Percentiles rank a stretch among this genome's conserved stretches.
These are phyloP conservation scores for Helichrysum umbraculigerum DNA, from an alignment of 129 eudicot genomes.

Conservation along the genomic window DNA sequence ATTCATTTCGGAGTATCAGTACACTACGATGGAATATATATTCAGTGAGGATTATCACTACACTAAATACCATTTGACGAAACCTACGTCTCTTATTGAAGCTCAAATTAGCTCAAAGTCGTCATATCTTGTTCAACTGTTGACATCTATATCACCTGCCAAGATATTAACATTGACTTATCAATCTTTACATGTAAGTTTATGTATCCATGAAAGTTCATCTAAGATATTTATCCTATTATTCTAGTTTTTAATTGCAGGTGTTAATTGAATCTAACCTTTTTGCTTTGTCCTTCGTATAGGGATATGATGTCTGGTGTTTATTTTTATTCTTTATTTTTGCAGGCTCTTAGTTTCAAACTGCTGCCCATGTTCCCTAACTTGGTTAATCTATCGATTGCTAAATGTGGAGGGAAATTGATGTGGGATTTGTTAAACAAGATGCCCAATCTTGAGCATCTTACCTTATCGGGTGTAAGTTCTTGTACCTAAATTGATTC, in stretches of 20 bases:
- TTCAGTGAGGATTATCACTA: not conserved
- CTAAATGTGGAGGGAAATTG: slow-evolving; percentile 13
- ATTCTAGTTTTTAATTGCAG: not conserved
- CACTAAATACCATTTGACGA: not conserved
- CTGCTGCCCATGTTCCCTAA: slow-evolving; percentile 23
- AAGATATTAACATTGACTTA: slow-evolving; percentile 8
- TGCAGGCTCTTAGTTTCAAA: slow-evolving; percentile 19
- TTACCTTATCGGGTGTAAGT: slow-evolving; percentile 30
- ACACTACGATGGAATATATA: no score
- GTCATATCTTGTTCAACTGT: not conserved
- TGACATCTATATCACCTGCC: slow-evolving; percentile 13
- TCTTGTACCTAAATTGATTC: not conserved
- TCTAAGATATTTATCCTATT: slow-evolving; percentile 3
- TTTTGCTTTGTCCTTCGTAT: not conserved
- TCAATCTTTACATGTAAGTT: not conserved
- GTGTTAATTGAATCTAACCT: not conserved
- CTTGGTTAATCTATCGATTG: slow-evolving; percentile 21
- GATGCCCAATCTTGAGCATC: slow-evolving; percentile 39
- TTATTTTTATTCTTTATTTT: not conserved
- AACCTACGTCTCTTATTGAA: slow-evolving; percentile 18
- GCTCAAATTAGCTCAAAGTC: slow-evolving; percentile 15
- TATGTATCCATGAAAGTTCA: not conserved
- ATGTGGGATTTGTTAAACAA: slow-evolving; percentile 8
- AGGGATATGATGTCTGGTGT: not conserved
- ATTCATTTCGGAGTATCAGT: not conserved